Percentiles rank a stretch among this genome's conserved stretches.
Conservation (phyloP, 164 flowering plant species). For the Tinospora cordifolia region DNA sequence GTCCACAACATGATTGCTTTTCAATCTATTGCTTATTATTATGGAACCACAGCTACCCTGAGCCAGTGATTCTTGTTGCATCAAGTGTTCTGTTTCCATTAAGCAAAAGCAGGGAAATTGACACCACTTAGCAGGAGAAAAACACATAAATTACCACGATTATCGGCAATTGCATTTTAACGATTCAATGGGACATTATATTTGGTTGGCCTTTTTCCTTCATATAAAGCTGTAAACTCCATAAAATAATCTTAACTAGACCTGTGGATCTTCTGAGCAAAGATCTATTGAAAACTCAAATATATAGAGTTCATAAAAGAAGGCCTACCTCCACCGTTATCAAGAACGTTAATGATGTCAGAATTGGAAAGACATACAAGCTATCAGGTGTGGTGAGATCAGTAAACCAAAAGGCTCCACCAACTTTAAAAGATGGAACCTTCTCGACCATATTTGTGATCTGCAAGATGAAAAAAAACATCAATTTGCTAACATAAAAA, state of each 20-base stretch:
- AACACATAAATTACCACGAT: neutral
- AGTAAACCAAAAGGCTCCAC: conserved; percentile 79
- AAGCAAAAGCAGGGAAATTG: no score
- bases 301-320: conserved; percentile 2
- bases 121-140: neutral
- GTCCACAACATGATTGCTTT: no score
- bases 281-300: neutral
- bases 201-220: no score
- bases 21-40: no score
- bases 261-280: neutral
- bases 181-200: neutral
- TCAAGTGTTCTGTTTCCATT: no score
- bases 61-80: no score
- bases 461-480: conserved; percentile 28
- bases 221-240: neutral
- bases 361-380: conserved; percentile 59
- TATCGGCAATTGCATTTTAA: neutral
- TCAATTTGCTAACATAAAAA: neutral
- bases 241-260: neutral
- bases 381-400: conserved; percentile 81
- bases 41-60: no score
- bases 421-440: conserved; percentile 77
- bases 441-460: conserved; percentile 78
- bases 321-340: conserved; percentile 70
- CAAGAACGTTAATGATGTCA: conserved; percentile 68